These are phyloP conservation scores for Cyberlindnera galapagoensis DNA, from an alignment of 805 yeast genomes.

Conservation along the genomic window DNA sequence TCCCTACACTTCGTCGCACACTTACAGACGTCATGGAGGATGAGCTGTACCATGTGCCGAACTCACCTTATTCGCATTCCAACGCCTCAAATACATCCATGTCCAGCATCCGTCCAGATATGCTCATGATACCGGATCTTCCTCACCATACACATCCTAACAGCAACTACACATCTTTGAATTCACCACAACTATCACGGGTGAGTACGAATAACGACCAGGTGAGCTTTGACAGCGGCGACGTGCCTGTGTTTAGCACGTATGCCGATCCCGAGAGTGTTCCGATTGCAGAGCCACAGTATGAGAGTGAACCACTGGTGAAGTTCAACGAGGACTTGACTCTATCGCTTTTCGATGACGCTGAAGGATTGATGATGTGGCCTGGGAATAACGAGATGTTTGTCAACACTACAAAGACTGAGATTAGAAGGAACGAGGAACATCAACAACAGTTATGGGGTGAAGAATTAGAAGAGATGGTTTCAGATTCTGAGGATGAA, in stretches of 20 bases:
- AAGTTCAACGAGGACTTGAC: conserved; percentile 24
- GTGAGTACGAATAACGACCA: conserved; percentile 11
- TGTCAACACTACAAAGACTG: background rate
- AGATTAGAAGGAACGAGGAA: background rate
- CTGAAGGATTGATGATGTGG: conserved; percentile 3
- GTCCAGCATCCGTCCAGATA: conserved; percentile 2
- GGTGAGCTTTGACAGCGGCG: conserved; percentile 3
- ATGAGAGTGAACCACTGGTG: conserved; percentile 9
- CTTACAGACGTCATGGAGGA: conserved; percentile 56
- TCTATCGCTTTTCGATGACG: conserved; percentile 5
- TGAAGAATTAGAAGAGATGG: conserved; percentile 3
- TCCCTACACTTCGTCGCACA: conserved; percentile 46
- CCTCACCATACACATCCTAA: conserved; percentile 2
- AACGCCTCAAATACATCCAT: conserved; percentile 4
- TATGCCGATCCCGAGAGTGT: conserved; percentile 2
- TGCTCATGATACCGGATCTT: conserved; percentile 4
- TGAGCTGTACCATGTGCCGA: conserved; percentile 40
- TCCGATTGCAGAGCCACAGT: conserved; percentile 4
- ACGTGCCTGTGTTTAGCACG: conserved; percentile 3
- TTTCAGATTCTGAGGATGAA: conserved; percentile 26
- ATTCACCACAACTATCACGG: conserved; percentile 8
- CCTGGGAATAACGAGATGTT: background rate
- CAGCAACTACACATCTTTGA: conserved; percentile 8
- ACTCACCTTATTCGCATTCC: conserved; percentile 3
- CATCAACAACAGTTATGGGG: conserved; percentile 1